Percentiles rank a stretch among this genome's conserved stretches.
Evolutionary conservation across 2,329 filamentous ascomycete species (phyloP).

Genomic region (Penicillium janthinellum): DNA sequence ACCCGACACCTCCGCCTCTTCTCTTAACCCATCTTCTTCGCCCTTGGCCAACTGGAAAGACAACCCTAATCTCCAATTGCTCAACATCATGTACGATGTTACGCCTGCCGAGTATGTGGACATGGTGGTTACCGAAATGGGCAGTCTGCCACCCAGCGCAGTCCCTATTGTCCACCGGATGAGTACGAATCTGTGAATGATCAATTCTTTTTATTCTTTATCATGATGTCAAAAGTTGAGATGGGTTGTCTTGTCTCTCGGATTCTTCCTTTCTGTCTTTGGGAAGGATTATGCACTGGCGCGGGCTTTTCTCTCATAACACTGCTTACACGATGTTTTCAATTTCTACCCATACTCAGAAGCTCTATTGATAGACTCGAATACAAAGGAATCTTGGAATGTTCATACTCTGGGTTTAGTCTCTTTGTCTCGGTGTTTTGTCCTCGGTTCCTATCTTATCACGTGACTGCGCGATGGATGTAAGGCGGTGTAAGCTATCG

Average conservation of each 20-base stretch:
- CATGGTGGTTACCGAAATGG: constrained; percentile 88
- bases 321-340: neutral
- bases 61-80: constrained; percentile 61
- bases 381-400: neutral
- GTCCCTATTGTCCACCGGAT: constrained; percentile 73
- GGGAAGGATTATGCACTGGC: neutral
- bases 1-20: constrained; percentile 26
- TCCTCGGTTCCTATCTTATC: neutral
- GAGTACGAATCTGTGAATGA: constrained; percentile 45
- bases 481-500: constrained; percentile 1
- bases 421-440: too few relatives aligned
- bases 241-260: neutral
- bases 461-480: neutral
- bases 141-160: constrained; percentile 80
- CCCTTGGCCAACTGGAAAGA: constrained; percentile 59
- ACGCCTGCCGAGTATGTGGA: constrained; percentile 85
- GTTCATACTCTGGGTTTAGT: neutral
- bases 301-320: neutral
- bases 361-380: neutral
- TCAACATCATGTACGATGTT: constrained; percentile 86
- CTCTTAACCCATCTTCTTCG: constrained; percentile 30
- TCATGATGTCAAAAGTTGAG: constrained; percentile 8
- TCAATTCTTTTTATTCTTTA: constrained; percentile 1
- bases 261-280: neutral
- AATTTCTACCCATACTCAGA: neutral